A percentile compares a stretch with the other conserved stretches of the same genome.
phyloP scores from a whole-genome alignment of 257 asterid genomes.

The Solanum etuberosum region DNA sequence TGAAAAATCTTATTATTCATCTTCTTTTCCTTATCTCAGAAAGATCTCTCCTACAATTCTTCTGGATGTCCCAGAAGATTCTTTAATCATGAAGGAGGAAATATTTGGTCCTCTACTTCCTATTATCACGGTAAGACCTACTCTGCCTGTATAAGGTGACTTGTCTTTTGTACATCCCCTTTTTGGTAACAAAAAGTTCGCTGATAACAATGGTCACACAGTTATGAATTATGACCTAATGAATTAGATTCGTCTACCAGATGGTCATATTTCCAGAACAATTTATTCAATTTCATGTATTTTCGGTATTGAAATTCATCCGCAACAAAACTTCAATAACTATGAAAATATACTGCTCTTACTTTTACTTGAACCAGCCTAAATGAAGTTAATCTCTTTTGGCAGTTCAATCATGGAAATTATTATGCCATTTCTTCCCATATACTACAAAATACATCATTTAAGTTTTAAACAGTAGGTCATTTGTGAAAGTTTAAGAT shows the following conservation, averaged over 20 bases:
- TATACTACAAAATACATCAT: not conserved
- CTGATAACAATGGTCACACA: not conserved
- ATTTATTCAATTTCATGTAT: not conserved
- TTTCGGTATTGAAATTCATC: not conserved
- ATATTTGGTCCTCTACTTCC: constrained; percentile 90
- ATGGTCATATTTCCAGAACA: not conserved
- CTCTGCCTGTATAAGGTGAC: not conserved
- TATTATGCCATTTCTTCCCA: not conserved
- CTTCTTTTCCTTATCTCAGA: constrained; percentile 24
- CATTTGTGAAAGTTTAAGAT: not conserved
- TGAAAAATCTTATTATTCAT: not conserved
- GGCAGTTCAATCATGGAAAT: not conserved
- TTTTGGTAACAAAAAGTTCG: not conserved
- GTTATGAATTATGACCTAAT: not conserved
- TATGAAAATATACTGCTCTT: not conserved
- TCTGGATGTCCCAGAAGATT: constrained; percentile 66
- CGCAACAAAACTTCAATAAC: not conserved
- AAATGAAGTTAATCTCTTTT: not conserved
- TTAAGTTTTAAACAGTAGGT: not conserved
- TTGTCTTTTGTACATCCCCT: not conserved
- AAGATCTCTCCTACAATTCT: constrained; percentile 74
- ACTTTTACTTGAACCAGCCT: not conserved
- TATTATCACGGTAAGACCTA: constrained; percentile 52
- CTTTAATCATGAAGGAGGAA: constrained; percentile 76
- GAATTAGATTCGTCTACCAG: not conserved